Conservation (phyloP, 176 grass and related monocot species). For the Thalia dealbata region DNA sequence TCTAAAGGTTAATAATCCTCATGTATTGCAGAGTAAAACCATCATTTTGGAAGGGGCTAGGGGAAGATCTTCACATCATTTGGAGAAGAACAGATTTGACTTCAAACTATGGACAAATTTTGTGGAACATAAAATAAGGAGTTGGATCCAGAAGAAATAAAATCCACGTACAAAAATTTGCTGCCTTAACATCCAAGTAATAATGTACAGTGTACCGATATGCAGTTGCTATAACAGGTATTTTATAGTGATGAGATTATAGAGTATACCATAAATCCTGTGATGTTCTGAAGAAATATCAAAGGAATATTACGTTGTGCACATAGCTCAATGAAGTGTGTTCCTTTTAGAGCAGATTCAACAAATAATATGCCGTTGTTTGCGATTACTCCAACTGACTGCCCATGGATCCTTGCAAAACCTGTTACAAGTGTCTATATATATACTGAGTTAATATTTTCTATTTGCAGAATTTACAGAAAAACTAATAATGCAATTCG, state of each 20-base stretch:
- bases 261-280: conserved; percentile 87
- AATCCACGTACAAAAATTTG: not conserved
- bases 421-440: conserved; percentile 85
- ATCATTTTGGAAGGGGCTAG: not conserved
- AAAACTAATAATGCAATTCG: conserved; percentile 18
- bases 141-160: not conserved
- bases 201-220: not conserved
- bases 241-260: not conserved
- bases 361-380: conserved; percentile 96
- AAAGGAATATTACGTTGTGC: conserved; percentile 93
- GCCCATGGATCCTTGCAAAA: conserved; percentile 86
- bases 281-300: conserved; percentile 99
- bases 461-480: not conserved
- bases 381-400: conserved; percentile 90
- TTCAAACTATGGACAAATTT: not conserved
- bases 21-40: not conserved
- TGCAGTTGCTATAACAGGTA: not conserved
- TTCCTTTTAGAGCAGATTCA: conserved; percentile 82
- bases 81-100: not conserved
- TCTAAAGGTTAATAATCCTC: too few relatives aligned
- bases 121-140: not conserved
- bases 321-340: conserved; percentile 97
- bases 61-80: not conserved
- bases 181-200: not conserved
- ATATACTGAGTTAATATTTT: conserved; percentile 20